Conservation (phyloP, 768 basidiomycete species). For the Hygrophoropsis aurantiaca region DNA sequence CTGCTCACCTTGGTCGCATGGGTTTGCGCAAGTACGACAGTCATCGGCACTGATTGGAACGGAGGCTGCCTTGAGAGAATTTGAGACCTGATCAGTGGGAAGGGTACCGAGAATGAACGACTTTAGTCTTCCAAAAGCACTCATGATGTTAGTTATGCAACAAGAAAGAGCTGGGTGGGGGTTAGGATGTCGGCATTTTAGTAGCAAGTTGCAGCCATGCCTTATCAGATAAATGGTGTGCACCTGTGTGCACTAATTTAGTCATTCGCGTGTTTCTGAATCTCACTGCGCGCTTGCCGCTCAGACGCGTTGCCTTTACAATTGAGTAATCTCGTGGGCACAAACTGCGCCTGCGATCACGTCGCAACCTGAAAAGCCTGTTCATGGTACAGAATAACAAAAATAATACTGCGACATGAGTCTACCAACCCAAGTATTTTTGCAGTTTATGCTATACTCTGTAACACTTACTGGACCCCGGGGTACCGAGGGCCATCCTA, state of each 20-base stretch:
- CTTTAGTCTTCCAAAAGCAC: slow-evolving; percentile 23
- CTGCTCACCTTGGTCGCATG: slow-evolving; percentile 66
- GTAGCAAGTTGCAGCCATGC: not conserved
- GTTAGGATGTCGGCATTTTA: not conserved
- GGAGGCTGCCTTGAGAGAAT: slow-evolving; percentile 52
- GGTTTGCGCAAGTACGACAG: slow-evolving; percentile 74
- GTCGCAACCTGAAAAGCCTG: too few relatives aligned
- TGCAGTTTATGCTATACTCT: too few relatives aligned
- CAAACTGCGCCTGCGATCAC: too few relatives aligned
- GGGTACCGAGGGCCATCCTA: too few relatives aligned
- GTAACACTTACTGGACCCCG: too few relatives aligned
- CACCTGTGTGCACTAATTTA: too few relatives aligned
- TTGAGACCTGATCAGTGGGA: slow-evolving; percentile 38
- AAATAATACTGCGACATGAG: not conserved
- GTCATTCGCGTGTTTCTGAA: not conserved
- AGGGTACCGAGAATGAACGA: slow-evolving; percentile 13
- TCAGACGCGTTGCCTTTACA: too few relatives aligned
- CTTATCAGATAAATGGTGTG: not conserved
- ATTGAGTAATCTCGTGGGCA: too few relatives aligned
- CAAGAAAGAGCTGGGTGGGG: not conserved
- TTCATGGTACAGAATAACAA: not conserved
- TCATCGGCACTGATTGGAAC: slow-evolving; percentile 68
- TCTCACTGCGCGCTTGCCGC: not conserved
- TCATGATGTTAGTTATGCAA: slow-evolving; percentile 13
- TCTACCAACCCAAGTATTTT: too few relatives aligned